A percentile compares a stretch with the other conserved stretches of the same genome.
These are phyloP conservation scores for Monosporascus sp. DNA, from an alignment of 2,329 filamentous ascomycete species.

Conservation along the genomic window DNA sequence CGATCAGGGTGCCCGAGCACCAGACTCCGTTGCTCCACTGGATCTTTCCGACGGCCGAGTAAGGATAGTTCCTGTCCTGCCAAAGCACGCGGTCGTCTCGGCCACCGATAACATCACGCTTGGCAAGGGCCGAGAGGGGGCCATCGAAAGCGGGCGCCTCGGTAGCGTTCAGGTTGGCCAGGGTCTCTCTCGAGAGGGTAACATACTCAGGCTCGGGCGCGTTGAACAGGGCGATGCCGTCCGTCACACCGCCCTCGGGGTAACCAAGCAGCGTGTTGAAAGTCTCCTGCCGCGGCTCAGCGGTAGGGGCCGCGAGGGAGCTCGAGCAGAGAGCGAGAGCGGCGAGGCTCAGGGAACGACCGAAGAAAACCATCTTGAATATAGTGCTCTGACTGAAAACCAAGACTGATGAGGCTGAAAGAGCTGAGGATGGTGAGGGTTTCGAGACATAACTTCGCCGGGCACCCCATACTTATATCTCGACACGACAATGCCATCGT, in stretches of 20 bases:
- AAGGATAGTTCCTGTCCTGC: slow-evolving; percentile 1
- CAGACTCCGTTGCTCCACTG: slow-evolving; percentile 3
- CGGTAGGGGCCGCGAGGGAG: not conserved
- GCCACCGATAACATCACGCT: slow-evolving; percentile 1
- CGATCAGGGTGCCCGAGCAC: slow-evolving; percentile 4
- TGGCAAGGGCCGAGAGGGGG: not conserved
- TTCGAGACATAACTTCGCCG: not conserved
- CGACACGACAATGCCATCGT: not conserved
- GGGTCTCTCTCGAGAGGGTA: not conserved
- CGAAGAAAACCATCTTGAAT: not conserved
- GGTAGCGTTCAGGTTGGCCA: not conserved
- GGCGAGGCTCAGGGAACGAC: not conserved
- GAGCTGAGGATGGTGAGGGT: not conserved
- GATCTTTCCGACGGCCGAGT: slow-evolving; percentile 1
- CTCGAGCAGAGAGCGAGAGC: not conserved
- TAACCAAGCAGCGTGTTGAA: not conserved
- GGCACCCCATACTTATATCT: not conserved
- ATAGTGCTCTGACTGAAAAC: not conserved
- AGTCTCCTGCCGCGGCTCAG: not conserved
- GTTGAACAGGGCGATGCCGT: not conserved
- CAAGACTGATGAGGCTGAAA: not conserved
- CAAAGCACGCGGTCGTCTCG: slow-evolving; percentile 1
- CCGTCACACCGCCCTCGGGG: not conserved
- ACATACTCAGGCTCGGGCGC: not conserved
- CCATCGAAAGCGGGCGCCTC: not conserved